Percentiles rank a stretch among this genome's conserved stretches.
Conservation (phyloP, 2,329 filamentous ascomycete species). For the Thelonectria rubi region DNA sequence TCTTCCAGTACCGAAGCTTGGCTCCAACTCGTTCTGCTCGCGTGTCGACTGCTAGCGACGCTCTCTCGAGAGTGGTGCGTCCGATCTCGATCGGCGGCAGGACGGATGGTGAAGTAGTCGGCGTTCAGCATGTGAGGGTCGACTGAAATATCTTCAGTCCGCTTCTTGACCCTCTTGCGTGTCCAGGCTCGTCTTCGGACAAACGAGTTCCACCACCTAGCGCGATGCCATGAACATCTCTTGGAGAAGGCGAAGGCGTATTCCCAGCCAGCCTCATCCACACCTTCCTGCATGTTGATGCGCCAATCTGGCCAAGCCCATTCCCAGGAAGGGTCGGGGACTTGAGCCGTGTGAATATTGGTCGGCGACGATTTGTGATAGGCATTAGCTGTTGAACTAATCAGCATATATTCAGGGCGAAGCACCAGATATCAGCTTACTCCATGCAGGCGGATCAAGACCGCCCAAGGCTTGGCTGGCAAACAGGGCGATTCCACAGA, state of each 20-base stretch:
- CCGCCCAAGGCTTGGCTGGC: constrained; percentile 85
- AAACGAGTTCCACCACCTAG: constrained; percentile 93
- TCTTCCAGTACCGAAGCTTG: constrained; percentile 52
- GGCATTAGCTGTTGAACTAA: constrained; percentile 62
- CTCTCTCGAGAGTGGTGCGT: constrained; percentile 46
- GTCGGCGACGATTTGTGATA: constrained; percentile 69
- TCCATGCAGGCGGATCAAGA: constrained; percentile 88
- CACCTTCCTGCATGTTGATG: constrained; percentile 74
- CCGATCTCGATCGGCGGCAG: constrained; percentile 56
- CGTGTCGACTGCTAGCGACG: constrained; percentile 45
- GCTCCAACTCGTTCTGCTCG: constrained; percentile 51
- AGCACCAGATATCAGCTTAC: constrained; percentile 39
- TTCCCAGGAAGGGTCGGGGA: constrained; percentile 94
- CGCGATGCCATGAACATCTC: constrained; percentile 84
- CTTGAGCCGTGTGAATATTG: constrained; percentile 83
- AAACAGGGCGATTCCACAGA: constrained; percentile 91
- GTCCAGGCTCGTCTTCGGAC: constrained; percentile 92
- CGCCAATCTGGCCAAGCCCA: constrained; percentile 80
- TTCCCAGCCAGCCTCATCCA: constrained; percentile 92
- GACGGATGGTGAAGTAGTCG: constrained; percentile 82
- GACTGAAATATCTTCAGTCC: constrained; percentile 51
- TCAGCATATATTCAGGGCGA: constrained; percentile 19
- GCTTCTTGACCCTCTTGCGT: constrained; percentile 76
- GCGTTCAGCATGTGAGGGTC: constrained; percentile 74
- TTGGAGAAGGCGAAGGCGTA: constrained; percentile 89